Conservation (phyloP, 371 early-diverging fungal species). For the Mucor velutinosus region DNA sequence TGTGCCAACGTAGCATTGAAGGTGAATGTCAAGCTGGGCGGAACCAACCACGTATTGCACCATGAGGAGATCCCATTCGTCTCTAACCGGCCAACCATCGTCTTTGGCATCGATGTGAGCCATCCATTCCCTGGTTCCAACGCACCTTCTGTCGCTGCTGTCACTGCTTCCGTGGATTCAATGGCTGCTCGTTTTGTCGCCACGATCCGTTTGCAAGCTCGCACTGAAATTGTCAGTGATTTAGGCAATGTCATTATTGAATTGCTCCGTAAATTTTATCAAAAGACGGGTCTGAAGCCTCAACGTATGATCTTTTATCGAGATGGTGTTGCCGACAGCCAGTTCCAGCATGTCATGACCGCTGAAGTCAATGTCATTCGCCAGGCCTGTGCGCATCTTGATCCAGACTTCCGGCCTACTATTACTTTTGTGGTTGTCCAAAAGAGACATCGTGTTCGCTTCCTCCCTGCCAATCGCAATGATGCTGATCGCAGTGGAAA, state of each 20-base stretch:
- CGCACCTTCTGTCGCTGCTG: constrained; percentile 85
- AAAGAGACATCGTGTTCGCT: constrained; percentile 95
- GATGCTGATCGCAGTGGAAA: constrained; percentile 42
- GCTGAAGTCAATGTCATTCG: constrained; percentile 82
- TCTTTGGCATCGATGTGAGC: constrained; percentile 96
- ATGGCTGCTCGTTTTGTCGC: constrained; percentile 85
- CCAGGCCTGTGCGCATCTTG: constrained; percentile 76
- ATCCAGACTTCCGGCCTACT: constrained; percentile 75
- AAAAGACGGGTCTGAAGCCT: constrained; percentile 75
- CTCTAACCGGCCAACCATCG: constrained; percentile 75
- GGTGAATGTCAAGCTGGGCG: constrained; percentile 91
- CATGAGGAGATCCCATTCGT: constrained; percentile 60
- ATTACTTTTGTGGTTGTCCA: constrained; percentile 94
- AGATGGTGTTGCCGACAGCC: constrained; percentile 91
- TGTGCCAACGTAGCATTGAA: constrained; percentile 81
- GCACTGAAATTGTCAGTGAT: constrained; percentile 90
- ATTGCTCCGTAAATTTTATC: constrained; percentile 78
- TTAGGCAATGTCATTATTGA: constrained; percentile 82
- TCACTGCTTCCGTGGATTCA: constrained; percentile 73
- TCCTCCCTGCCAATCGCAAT: constrained; percentile 72
- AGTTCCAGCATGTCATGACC: constrained; percentile 81
- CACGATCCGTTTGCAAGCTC: constrained; percentile 79
- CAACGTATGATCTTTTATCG: constrained; percentile 92
- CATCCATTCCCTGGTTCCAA: constrained; percentile 81
- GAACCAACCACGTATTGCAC: constrained; percentile 64